Percentiles rank a stretch among this genome's conserved stretches.
Conservation (phyloP, 2,329 filamentous ascomycete species). For the Onygenales sp. region DNA sequence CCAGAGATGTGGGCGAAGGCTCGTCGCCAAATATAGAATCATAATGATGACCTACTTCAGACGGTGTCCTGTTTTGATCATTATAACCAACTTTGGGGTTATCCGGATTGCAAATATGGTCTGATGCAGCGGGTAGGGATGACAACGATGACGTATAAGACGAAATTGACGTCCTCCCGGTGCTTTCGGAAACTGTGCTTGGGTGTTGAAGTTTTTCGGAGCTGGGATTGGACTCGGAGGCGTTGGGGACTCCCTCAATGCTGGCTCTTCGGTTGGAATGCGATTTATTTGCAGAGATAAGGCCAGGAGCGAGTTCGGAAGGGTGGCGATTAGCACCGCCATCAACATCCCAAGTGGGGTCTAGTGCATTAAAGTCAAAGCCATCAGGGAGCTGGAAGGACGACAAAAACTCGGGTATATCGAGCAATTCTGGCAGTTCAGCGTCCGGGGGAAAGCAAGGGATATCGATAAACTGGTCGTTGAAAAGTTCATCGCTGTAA, state of each 20-base stretch:
- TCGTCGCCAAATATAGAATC: neutral
- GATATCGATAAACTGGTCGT: neutral
- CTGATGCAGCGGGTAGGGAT: neutral
- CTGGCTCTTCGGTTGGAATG: neutral
- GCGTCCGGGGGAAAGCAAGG: neutral
- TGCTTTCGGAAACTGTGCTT: neutral
- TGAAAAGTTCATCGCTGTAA: neutral
- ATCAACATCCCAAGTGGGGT: neutral
- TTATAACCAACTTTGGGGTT: neutral
- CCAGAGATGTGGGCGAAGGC: neutral
- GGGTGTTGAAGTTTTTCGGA: neutral
- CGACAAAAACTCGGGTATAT: neutral
- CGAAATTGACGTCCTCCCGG: neutral
- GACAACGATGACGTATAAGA: neutral
- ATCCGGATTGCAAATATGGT: neutral
- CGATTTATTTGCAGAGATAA: neutral
- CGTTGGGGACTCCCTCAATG: neutral
- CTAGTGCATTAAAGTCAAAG: neutral
- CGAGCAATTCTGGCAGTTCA: neutral
- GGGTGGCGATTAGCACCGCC: neutral
- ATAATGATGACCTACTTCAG: neutral
- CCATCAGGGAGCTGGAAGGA: neutral
- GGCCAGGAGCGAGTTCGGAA: neutral
- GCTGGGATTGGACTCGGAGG: too few relatives aligned
- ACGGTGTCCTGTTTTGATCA: neutral